Conservation (phyloP, 2,329 filamentous ascomycete genomes). For the Biscogniauxia marginata region DNA sequence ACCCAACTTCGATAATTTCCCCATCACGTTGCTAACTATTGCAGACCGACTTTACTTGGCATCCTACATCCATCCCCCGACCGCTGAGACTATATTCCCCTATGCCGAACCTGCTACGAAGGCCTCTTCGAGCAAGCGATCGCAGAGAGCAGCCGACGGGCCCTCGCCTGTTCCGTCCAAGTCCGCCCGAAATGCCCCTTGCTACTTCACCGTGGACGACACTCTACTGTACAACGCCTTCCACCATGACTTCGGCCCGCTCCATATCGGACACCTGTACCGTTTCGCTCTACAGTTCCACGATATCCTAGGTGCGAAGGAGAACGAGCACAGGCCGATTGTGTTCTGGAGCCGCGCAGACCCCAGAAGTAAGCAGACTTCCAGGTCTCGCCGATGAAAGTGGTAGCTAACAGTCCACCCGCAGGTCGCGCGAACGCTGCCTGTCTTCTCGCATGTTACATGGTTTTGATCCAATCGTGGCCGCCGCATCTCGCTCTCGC, state of each 20-base stretch:
- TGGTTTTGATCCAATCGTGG: constrained; percentile 98
- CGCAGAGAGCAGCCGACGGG: constrained; percentile 62
- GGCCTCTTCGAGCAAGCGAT: constrained; percentile 73
- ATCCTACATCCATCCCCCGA: constrained; percentile 81
- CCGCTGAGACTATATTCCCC: constrained; percentile 80
- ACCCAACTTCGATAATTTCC: constrained; percentile 19
- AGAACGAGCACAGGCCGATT: constrained; percentile 84
- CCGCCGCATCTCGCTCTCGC: constrained; percentile 92
- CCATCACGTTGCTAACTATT: constrained; percentile 38
- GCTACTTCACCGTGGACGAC: constrained; percentile 95
- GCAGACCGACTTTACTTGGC: constrained; percentile 92
- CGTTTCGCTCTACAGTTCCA: constrained; percentile 95
- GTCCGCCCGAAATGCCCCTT: constrained; percentile 62
- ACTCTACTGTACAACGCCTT: constrained; percentile 95
- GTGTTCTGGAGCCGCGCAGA: constrained; percentile 96
- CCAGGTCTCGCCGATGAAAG: not conserved
- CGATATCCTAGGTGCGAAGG: constrained; percentile 86
- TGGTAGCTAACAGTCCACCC: constrained; percentile 23
- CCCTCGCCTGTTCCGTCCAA: constrained; percentile 45
- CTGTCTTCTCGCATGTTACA: constrained; percentile 94
- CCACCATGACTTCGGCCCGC: constrained; percentile 94
- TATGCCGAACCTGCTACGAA: constrained; percentile 60
- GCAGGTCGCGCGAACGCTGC: constrained; percentile 90
- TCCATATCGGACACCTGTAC: constrained; percentile 97
- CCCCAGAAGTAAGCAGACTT: constrained; percentile 69